A percentile compares a stretch with the other conserved stretches of the same genome.
Evolutionary conservation across 768 basidiomycete species (phyloP).

Genomic region (Trametes sanguinea): DNA sequence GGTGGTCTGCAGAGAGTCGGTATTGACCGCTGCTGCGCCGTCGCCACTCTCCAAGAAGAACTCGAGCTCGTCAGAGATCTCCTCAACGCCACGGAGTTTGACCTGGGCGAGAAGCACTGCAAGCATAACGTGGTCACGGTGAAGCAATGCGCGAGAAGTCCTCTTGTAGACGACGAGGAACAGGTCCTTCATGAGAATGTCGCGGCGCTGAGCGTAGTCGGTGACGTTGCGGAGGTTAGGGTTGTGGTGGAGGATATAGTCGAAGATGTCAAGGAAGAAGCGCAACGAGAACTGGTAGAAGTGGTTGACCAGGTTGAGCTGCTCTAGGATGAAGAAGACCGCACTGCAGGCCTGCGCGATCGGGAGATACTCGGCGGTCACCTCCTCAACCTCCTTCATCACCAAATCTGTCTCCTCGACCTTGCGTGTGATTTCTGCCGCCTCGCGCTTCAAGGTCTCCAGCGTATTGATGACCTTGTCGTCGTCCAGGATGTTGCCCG

Average conservation of each 20-base stretch:
- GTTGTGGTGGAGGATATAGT: constrained; percentile 90
- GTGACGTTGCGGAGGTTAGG: constrained; percentile 81
- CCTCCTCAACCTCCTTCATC: constrained; percentile 95
- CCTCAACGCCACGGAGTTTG: constrained; percentile 77
- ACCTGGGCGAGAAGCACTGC: constrained; percentile 90
- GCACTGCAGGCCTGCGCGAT: constrained; percentile 95
- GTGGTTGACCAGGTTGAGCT: constrained; percentile 90
- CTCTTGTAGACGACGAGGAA: constrained; percentile 88
- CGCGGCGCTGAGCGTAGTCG: constrained; percentile 71
- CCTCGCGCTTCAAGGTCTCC: constrained; percentile 94
- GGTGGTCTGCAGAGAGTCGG: constrained; percentile 42
- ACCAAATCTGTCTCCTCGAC: constrained; percentile 95
- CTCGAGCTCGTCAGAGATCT: constrained; percentile 83
- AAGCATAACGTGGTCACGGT: constrained; percentile 88
- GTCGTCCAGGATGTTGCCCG: constrained; percentile 96
- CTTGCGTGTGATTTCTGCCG: constrained; percentile 92
- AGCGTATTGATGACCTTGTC: constrained; percentile 98
- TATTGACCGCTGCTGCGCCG: constrained; percentile 46
- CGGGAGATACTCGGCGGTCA: constrained; percentile 92
- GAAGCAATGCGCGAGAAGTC: constrained; percentile 86
- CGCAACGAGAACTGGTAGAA: constrained; percentile 98
- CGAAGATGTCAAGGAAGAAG: constrained; percentile 99
- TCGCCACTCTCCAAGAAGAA: constrained; percentile 91
- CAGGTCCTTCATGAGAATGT: constrained; percentile 82
- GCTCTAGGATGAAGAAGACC: constrained; percentile 96